Evolutionary conservation across 2,329 filamentous ascomycete genomes (phyloP).

Genomic region (Botrytis hyacinthi): DNA sequence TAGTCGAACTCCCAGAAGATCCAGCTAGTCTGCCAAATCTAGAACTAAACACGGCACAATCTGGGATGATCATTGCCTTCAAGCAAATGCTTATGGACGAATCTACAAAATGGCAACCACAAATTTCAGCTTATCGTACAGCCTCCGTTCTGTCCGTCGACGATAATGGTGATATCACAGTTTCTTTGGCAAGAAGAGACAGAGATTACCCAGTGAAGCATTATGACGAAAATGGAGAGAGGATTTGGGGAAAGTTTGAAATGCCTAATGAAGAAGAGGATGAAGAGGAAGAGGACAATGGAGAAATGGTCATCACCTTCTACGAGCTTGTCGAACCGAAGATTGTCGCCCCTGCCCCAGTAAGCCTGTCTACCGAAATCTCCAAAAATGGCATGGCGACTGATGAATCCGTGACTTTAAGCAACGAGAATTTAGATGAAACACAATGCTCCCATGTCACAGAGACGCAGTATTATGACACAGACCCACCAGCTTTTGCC

Average conservation of each 20-base stretch:
- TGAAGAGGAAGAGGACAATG: slow-evolving; percentile 54
- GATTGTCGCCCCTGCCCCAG: slow-evolving; percentile 51
- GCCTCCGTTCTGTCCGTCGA: slow-evolving; percentile 59
- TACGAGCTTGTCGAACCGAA: slow-evolving; percentile 66
- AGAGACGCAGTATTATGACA: slow-evolving; percentile 32
- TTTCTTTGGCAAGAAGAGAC: slow-evolving; percentile 70
- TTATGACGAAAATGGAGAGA: slow-evolving; percentile 67
- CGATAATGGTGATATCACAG: slow-evolving; percentile 53
- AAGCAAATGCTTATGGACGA: slow-evolving; percentile 61
- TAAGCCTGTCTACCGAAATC: slow-evolving; percentile 27
- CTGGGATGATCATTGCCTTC: slow-evolving; percentile 68
- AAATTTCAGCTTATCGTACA: slow-evolving; percentile 60
- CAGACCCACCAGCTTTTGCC: slow-evolving; percentile 1
- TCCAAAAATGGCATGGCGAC: slow-evolving; percentile 11
- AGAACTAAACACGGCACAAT: slow-evolving; percentile 46
- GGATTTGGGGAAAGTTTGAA: slow-evolving; percentile 77
- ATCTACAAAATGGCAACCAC: slow-evolving; percentile 64
- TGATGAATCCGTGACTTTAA: slow-evolving; percentile 17
- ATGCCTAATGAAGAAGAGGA: slow-evolving; percentile 63
- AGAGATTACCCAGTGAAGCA: slow-evolving; percentile 55
- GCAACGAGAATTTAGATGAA: slow-evolving; percentile 21
- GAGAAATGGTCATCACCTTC: slow-evolving; percentile 59
- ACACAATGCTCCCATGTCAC: slow-evolving; percentile 34
- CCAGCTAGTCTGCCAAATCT: slow-evolving; percentile 53
- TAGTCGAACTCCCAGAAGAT: slow-evolving; percentile 61